phyloP scores from a whole-genome alignment of 2,329 filamentous ascomycete genomes.

The Apiospora rasikravindrae region DNA sequence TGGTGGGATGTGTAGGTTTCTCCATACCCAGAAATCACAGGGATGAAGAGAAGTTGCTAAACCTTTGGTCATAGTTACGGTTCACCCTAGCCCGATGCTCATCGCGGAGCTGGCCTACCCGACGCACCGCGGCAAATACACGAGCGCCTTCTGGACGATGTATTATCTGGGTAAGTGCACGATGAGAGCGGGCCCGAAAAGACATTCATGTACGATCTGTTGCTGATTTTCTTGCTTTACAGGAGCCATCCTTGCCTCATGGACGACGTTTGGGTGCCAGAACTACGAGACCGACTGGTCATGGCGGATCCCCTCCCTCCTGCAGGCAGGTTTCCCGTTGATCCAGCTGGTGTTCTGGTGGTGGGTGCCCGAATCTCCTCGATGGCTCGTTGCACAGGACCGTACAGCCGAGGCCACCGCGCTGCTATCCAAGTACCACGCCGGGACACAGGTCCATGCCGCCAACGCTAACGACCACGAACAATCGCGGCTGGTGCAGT shows the following conservation, averaged over 20 bases:
- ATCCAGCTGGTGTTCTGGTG: slow-evolving; percentile 41
- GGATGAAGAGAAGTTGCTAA: slow-evolving; percentile 7
- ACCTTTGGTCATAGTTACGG: slow-evolving; percentile 28
- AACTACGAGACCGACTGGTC: slow-evolving; percentile 24
- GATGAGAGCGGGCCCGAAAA: neutral
- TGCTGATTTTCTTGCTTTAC: neutral
- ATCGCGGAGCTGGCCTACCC: slow-evolving; percentile 37
- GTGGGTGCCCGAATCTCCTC: slow-evolving; percentile 51
- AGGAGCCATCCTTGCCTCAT: slow-evolving; percentile 29
- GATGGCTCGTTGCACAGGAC: slow-evolving; percentile 47
- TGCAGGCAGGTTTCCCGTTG: slow-evolving; percentile 49
- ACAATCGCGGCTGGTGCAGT: slow-evolving; percentile 37
- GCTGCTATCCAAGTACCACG: slow-evolving; percentile 39
- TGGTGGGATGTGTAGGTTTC: slow-evolving; percentile 20
- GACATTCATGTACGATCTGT: neutral
- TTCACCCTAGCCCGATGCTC: slow-evolving; percentile 32
- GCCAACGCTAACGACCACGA: slow-evolving; percentile 43
- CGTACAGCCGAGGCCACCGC: slow-evolving; percentile 41
- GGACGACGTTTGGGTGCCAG: slow-evolving; percentile 28
- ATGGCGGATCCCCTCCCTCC: slow-evolving; percentile 52
- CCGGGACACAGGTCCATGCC: slow-evolving; percentile 40
- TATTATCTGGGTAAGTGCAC: slow-evolving; percentile 25
- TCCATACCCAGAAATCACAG: neutral
- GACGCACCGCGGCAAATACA: slow-evolving; percentile 31
- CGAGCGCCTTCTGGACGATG: slow-evolving; percentile 32